Conservation (phyloP, 164 flowering plant species). For the Cinnamomum micranthum region DNA sequence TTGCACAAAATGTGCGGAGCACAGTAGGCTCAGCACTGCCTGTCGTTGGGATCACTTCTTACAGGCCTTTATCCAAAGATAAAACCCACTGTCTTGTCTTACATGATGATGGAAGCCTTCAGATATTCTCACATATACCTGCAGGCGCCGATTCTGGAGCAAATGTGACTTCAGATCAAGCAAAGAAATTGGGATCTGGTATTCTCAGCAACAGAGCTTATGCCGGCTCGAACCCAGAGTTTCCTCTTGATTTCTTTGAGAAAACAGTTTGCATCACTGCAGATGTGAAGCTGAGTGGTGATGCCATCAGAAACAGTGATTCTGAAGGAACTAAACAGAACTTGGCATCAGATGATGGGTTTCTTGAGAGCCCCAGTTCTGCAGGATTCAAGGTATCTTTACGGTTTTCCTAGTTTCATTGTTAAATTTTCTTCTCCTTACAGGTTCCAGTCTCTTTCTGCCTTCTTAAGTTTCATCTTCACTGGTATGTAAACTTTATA, state of each 20-base stretch:
- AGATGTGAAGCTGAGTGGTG: conserved; percentile 91
- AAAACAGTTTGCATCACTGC: conserved; percentile 89
- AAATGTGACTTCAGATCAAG: conserved; percentile 56
- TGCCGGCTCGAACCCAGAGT: conserved; percentile 83
- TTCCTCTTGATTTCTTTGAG: conserved; percentile 99
- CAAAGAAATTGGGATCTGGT: conserved; percentile 81
- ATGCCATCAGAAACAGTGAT: conserved; percentile 88
- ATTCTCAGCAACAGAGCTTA: conserved; percentile 76
- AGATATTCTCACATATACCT: conserved; percentile 70
- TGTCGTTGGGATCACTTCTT: conserved; percentile 83
- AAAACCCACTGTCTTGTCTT: conserved; percentile 80
- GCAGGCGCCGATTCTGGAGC: conserved; percentile 53
- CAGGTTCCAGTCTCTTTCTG: not conserved
- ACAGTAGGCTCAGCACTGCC: conserved; percentile 71
- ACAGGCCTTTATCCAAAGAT: conserved; percentile 91
- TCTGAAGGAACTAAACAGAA: conserved; percentile 90
- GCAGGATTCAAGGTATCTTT: conserved; percentile 81
- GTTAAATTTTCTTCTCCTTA: not conserved
- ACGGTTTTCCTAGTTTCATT: not conserved
- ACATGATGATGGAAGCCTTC: conserved; percentile 99
- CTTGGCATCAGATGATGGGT: conserved; percentile 94
- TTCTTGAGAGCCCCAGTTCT: conserved; percentile 75
- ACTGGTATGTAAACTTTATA: conserved; percentile 3
- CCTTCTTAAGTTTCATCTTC: not conserved
- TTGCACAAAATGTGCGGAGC: conserved; percentile 76